phyloP scores from a whole-genome alignment of 2,329 filamentous ascomycete genomes.

The Arthrobotrys conoides region DNA sequence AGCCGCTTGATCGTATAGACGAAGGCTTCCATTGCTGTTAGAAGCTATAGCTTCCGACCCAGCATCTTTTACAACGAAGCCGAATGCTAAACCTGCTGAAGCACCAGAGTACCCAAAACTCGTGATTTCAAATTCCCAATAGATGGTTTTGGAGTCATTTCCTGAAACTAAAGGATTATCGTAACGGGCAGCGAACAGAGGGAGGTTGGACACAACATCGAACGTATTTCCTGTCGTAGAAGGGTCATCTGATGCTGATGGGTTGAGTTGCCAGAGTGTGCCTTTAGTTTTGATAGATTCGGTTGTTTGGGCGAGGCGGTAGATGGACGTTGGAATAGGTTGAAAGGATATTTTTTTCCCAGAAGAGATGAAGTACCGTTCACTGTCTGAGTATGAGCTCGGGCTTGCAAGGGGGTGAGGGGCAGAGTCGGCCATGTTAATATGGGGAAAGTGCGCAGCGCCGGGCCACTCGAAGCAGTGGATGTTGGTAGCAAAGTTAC shows the following conservation, averaged over 20 bases:
- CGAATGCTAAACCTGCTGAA: constrained; percentile 29
- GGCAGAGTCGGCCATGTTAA: constrained; percentile 27
- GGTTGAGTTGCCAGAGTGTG: constrained; percentile 59
- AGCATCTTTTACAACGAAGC: constrained; percentile 49
- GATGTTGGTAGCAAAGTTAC: neutral
- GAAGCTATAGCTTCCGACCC: constrained; percentile 37
- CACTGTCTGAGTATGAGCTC: constrained; percentile 37
- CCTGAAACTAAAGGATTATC: constrained; percentile 53
- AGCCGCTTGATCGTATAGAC: constrained; percentile 18
- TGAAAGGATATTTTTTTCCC: constrained; percentile 51
- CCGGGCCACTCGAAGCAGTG: neutral
- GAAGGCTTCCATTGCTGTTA: constrained; percentile 33
- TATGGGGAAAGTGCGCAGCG: neutral
- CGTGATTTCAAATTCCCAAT: constrained; percentile 59
- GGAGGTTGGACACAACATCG: constrained; percentile 39
- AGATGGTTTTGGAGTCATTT: constrained; percentile 52
- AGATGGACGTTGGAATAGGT: constrained; percentile 47
- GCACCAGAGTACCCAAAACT: constrained; percentile 42
- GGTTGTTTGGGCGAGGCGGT: constrained; percentile 52
- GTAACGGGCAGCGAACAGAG: constrained; percentile 50
- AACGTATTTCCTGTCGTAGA: constrained; percentile 41
- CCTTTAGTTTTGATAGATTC: constrained; percentile 57
- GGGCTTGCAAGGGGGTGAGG: constrained; percentile 26
- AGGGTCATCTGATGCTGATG: constrained; percentile 42
- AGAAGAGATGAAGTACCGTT: constrained; percentile 54